phyloP scores from a whole-genome alignment of 352 stramenopile species.

The Saprolegnia parasitica region DNA sequence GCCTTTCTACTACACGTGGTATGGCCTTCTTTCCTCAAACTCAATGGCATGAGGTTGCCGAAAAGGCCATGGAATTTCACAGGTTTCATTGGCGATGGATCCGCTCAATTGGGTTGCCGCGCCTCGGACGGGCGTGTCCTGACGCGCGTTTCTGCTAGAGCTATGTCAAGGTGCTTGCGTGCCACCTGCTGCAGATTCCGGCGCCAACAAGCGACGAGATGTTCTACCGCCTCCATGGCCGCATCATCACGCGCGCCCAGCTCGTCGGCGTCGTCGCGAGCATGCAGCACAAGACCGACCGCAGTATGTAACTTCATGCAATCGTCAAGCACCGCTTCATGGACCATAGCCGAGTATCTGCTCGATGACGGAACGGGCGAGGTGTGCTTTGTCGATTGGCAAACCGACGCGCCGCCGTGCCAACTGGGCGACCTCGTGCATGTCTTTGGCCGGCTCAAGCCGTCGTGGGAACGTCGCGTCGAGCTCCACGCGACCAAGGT shows the following conservation, averaged over 20 bases:
- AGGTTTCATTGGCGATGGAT: conserved; percentile 27
- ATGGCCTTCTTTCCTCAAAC: too few relatives aligned
- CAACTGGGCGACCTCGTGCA: conserved; percentile 65
- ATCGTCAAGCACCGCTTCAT: neutral
- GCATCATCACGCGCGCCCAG: conserved; percentile 67
- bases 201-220: neutral
- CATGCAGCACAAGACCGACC: conserved; percentile 45
- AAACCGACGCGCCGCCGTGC: conserved; percentile 6
- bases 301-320: conserved; percentile 35
- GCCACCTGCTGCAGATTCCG: conserved; percentile 39
- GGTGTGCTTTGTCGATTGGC: conserved; percentile 37
- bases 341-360: conserved; percentile 54
- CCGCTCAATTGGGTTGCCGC: conserved; percentile 61
- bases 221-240: conserved; percentile 46
- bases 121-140: too few relatives aligned
- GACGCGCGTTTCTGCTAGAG: conserved; percentile 34
- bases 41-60: too few relatives aligned
- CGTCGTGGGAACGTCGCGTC: neutral
- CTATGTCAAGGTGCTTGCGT: conserved; percentile 58
- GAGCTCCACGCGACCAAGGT: conserved; percentile 28
- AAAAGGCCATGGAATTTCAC: too few relatives aligned
- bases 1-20: too few relatives aligned
- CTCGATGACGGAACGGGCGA: conserved; percentile 72
- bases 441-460: conserved; percentile 67
- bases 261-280: conserved; percentile 56